phyloP scores from a whole-genome alignment of 2,329 filamentous ascomycete species.

The Alternaria atra region DNA sequence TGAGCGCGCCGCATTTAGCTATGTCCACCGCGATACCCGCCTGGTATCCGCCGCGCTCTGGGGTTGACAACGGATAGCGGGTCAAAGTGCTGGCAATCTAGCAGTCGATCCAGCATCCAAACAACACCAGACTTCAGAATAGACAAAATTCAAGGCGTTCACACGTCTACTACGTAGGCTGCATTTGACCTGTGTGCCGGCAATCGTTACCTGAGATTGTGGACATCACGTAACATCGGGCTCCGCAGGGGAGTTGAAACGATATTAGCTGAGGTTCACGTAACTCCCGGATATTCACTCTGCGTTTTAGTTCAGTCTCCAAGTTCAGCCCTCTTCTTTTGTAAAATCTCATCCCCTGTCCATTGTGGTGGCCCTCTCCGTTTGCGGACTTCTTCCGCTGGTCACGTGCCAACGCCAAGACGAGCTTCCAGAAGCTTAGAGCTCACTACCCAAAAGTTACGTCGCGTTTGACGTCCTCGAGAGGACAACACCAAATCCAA shows the following conservation, averaged over 20 bases:
- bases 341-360: not conserved
- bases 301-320: not conserved
- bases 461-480: slow-evolving; percentile 19
- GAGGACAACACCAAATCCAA: not conserved
- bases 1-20: slow-evolving; percentile 4
- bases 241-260: not conserved
- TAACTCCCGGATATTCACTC: not conserved
- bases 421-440: slow-evolving; percentile 10
- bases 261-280: not conserved
- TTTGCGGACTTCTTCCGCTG: slow-evolving; percentile 9
- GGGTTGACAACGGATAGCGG: slow-evolving; percentile 6
- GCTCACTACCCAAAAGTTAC: slow-evolving; percentile 23
- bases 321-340: not conserved
- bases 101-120: not conserved
- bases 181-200: not conserved
- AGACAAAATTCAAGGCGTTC: not conserved
- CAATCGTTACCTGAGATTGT: not conserved
- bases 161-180: not conserved
- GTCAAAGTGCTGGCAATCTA: slow-evolving; percentile 10
- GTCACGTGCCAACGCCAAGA: slow-evolving; percentile 26
- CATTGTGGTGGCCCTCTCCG: slow-evolving; percentile 3
- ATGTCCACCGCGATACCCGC: slow-evolving; percentile 20
- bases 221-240: not conserved
- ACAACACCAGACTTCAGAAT: not conserved
- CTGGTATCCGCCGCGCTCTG: slow-evolving; percentile 14